Evolutionary conservation across 148 eudicot genomes (phyloP), one percentile per base, ranked within the genome.

Genomic region (Nepenthes mirabilis): DNA sequence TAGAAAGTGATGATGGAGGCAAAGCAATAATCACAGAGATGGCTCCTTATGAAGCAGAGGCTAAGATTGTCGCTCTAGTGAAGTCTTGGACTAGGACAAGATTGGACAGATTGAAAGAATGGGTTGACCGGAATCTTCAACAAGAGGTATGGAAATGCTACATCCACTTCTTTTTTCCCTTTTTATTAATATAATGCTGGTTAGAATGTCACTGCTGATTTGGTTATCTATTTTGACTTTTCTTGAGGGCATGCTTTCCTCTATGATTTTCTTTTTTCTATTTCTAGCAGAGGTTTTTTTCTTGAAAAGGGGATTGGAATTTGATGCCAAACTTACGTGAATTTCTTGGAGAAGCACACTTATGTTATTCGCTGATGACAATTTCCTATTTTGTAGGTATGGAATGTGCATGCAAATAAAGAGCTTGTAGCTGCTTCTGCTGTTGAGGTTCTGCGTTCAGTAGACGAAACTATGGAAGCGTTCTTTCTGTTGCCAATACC

Each of bases 1-100:
- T 72, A 55, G 96, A 93, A 62, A 93, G 98, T 67, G 96, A 88
- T 62, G 98, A 93, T 73, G 96, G 98, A 43, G 98, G 98, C 55
- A 93, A 80, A 75, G 81, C 82, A 62, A 74, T 84, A 63, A 86
- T 93, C 55, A 90, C 72, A 70, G 98, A 93, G 78, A 88, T 93
- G 91, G 64, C 81, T 61, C 98, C 96, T 70, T 93, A 83, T 55
- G 98, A 83, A 63, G 80, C 91, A 40, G 89, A 88, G 75, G 68
- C 76, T 74, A 80, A 75, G 52, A 88, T 93, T 60, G 79, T 69
- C 5, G 79, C 74, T 67, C 74, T 93, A 64, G 98, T 86, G 43
- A 86, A 88, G 74, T 70, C 80, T 33, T 93, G 98, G 98, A 88
- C 80, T 67, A 72, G 47, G 68, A 93, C 87, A n/a, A 77, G 98